These are phyloP conservation scores for Nasturtium officinale DNA, from an alignment of 345 rosid species.

Conservation along the genomic window DNA sequence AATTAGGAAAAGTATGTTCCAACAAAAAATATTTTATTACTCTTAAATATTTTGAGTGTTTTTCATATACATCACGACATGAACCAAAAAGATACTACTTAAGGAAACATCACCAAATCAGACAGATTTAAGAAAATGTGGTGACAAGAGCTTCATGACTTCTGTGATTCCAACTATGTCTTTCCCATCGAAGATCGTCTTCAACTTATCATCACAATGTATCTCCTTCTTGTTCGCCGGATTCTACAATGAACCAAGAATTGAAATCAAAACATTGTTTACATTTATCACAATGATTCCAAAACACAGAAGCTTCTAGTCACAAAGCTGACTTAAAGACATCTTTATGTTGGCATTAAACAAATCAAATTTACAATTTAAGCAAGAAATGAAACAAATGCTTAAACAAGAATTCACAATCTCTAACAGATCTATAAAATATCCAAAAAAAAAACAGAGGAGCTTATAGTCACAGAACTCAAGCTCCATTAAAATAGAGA, in stretches of 20 bases:
- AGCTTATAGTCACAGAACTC: not conserved
- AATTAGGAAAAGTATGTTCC: no score
- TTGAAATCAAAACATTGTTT: not conserved
- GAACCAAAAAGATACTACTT: conserved; percentile 22
- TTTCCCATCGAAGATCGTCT: conserved; percentile 69
- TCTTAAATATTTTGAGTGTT: no score
- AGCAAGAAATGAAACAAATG: no score
- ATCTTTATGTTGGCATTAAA: not conserved
- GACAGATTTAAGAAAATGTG: conserved; percentile 63
- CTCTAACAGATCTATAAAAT: no score
- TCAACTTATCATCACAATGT: conserved; percentile 72
- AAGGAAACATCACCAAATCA: conserved; percentile 27
- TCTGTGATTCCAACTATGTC: conserved; percentile 73
- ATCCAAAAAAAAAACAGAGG: no score
- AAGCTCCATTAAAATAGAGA: not conserved
- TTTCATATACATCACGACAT: conserved; percentile 24
- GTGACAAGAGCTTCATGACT: conserved; percentile 65
- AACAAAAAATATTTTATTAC: no score
- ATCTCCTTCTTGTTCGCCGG: conserved; percentile 71
- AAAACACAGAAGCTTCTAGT: not conserved
- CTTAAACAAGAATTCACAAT: no score
- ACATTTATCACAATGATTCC: not conserved
- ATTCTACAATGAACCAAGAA: conserved; percentile 53
- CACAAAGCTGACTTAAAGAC: not conserved
- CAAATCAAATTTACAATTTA: not conserved